Percentiles rank a stretch among this genome's conserved stretches.
Evolutionary conservation across 2,329 filamentous ascomycete genomes (phyloP).

Genomic region (Cercospora sp.): DNA sequence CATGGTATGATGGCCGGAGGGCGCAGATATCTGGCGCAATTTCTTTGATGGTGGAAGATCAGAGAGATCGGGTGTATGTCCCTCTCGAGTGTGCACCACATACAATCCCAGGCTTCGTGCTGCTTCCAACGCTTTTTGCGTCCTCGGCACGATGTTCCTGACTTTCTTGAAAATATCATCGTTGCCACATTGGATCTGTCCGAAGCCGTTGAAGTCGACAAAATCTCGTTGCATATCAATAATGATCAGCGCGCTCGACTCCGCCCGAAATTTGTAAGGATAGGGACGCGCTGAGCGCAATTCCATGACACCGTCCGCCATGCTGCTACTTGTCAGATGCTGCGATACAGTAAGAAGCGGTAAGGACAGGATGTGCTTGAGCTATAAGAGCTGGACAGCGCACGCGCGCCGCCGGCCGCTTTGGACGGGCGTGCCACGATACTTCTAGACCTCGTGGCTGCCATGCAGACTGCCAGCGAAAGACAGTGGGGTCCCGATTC

Average conservation of each 20-base stretch:
- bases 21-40: constrained; percentile 51
- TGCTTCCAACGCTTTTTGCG: constrained; percentile 42
- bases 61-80: constrained; percentile 53
- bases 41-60: constrained; percentile 56
- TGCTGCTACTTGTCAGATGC: neutral
- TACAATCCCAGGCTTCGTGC: constrained; percentile 47
- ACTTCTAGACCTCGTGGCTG: neutral
- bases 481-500: neutral
- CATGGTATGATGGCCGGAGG: constrained; percentile 46
- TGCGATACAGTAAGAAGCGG: neutral
- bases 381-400: constrained; percentile 3
- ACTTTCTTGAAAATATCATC: constrained; percentile 38
- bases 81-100: constrained; percentile 53
- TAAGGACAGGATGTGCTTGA: neutral
- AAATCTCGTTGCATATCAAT: constrained; percentile 58
- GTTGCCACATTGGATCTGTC: constrained; percentile 51
- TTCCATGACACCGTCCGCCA: constrained; percentile 34
- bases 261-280: constrained; percentile 49
- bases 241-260: constrained; percentile 51
- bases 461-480: constrained; percentile 4
- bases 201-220: constrained; percentile 53
- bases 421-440: neutral
- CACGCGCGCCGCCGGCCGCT: constrained; percentile 1
- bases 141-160: constrained; percentile 31
- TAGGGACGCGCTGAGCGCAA: constrained; percentile 46